Evolutionary conservation across 352 stramenopile genomes (phyloP), one percentile per base, ranked within the genome.

Genomic region (Phytopythium montanum): DNA sequence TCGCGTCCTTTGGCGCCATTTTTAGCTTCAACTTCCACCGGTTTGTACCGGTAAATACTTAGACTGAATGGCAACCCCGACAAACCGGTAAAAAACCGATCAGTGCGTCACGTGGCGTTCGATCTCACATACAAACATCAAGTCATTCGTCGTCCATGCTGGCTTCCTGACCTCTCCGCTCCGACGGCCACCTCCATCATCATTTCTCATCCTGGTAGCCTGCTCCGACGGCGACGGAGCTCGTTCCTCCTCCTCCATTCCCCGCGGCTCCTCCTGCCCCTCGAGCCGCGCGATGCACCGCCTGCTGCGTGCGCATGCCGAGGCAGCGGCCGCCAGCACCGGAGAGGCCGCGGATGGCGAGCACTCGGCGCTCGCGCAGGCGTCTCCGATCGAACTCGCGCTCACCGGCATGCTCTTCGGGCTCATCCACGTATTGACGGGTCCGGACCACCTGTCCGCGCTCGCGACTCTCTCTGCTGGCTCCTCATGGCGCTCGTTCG

Each of bases 371-470:
- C 57, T 85, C 39, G 60, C 68, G 50, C 62, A 83, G 36, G 69
- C 73, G 12, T 83, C 77, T 6, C 26, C 61, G 10, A 19, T 70
- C 5, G 65, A 77, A 54, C 61, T 88, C 50, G 60, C 63, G 36
- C 60, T 78, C 42, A 86, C 77, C 12, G 80, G 77, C 16, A 80
- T 88, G 65, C 41, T 85, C 42, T 88, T 90, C 46, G 80, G 80
- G 0, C 59, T 87, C 13, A 69, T 89, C 46, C 79, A 90, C 61
- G 80, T 90, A 36, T 58, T 90, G 21, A 87, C 77, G 18, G 77
- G 85, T 3, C 90, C 90, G 1, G 88, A 97, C 62, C 90, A 97
- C 62, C 72, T 97, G 26, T 90, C 76, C 25, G 88, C 89, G 23
- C 65, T 97, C 14, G 86, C 86, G 16, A 97, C 89, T 42, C 69